Percentiles rank a stretch among this genome's conserved stretches.
Evolutionary conservation across 208 protist species (phyloP).

Genomic region (Acanthamoeba healyi): DNA sequence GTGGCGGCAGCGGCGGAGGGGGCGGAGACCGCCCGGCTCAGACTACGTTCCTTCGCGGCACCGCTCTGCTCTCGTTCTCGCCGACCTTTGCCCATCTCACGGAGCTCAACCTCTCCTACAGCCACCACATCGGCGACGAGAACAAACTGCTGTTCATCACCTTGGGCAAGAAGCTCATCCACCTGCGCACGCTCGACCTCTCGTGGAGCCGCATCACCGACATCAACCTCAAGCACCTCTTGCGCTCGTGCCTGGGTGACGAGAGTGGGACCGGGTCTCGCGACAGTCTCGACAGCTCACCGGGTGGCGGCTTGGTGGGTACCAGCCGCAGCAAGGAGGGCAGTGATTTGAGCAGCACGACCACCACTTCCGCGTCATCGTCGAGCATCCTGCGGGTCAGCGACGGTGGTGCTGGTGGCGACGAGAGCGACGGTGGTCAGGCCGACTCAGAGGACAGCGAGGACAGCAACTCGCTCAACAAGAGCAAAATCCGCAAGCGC

Average conservation of each 20-base stretch:
- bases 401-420: not conserved
- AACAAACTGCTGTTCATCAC: conserved; percentile 48
- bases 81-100: conserved; percentile 28
- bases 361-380: not conserved
- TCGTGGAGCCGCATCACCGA: conserved; percentile 62
- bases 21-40: not conserved
- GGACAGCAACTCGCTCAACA: not conserved
- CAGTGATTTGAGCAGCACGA: not conserved
- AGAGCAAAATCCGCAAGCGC: conserved; percentile 13
- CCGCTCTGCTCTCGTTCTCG: conserved; percentile 11
- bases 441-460: conserved; percentile 58
- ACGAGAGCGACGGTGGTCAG: conserved; percentile 25
- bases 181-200: conserved; percentile 21
- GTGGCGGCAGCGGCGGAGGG: not conserved
- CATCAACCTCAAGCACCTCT: conserved; percentile 42
- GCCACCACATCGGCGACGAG: conserved; percentile 63
- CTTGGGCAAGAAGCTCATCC: conserved; percentile 44
- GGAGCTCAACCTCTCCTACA: conserved; percentile 58
- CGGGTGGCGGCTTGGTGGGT: not conserved
- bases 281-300: not conserved
- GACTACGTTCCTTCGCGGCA: not conserved
- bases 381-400: not conserved
- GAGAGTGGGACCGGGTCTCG: not conserved
- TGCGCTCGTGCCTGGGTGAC: conserved; percentile 40
- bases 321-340: not conserved